Evolutionary conservation across 1,284 basidiomycete genomes (phyloP).

Genomic region (Athelia psychrophila): DNA sequence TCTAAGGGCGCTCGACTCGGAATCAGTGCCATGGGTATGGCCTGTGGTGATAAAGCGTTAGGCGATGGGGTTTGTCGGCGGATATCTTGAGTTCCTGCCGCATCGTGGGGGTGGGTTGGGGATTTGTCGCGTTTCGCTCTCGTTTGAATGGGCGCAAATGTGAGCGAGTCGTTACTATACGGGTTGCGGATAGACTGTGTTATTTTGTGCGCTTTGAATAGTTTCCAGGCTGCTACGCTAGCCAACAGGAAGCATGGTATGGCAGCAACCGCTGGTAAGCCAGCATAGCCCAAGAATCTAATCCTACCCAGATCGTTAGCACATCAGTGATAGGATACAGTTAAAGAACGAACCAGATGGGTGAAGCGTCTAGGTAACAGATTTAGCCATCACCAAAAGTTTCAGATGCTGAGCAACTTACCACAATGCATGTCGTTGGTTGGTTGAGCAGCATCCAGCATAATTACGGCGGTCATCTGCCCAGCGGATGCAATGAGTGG

Average conservation of each 20-base stretch:
- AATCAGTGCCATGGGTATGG: constrained; percentile 12
- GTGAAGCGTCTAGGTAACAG: constrained; percentile 21
- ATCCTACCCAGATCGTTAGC: constrained; percentile 38
- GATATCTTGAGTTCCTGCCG: constrained; percentile 13
- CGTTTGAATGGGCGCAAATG: no score
- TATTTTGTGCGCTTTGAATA: constrained; percentile 33
- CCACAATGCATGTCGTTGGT: constrained; percentile 55
- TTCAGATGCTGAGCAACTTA: constrained; percentile 19
- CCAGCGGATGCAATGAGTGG: constrained; percentile 43
- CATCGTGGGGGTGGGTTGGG: no score
- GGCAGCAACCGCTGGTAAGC: constrained; percentile 46
- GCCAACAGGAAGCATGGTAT: constrained; percentile 52
- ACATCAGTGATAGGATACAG: not conserved
- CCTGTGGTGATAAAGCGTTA: constrained; percentile 8
- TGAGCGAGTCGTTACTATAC: constrained; percentile 8
- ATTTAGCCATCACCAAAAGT: no score
- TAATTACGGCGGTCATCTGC: constrained; percentile 42
- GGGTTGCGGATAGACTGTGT: constrained; percentile 33
- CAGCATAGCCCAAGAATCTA: constrained; percentile 59
- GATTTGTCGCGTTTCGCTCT: no score
- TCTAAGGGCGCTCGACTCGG: constrained; percentile 18
- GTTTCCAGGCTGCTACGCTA: constrained; percentile 31
- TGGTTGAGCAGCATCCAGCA: constrained; percentile 40
- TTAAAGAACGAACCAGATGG: constrained; percentile 44
- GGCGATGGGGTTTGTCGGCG: constrained; percentile 20